These are phyloP conservation scores for Pilasporangium apinafurcum DNA, from an alignment of 352 stramenopile genomes.

Conservation along the genomic window DNA sequence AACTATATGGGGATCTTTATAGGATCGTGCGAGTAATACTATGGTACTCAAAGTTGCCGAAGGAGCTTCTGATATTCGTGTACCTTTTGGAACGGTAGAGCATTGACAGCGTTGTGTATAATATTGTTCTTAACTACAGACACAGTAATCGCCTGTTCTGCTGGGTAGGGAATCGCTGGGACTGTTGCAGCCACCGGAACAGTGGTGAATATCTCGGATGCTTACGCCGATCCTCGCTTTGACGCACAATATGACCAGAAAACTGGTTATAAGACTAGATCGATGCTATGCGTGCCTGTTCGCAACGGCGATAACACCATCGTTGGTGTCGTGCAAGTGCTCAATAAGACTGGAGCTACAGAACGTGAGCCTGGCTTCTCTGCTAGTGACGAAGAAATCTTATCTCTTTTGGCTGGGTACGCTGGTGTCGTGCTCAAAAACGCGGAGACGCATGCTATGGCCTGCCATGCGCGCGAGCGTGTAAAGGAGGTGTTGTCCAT, in stretches of 20 bases:
- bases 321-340: conserved; percentile 86
- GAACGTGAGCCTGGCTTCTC: conserved; percentile 68
- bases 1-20: background rate
- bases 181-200: conserved; percentile 76
- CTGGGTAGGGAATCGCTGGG: conserved; percentile 77
- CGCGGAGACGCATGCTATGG: conserved; percentile 58
- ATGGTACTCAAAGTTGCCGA: conserved; percentile 85
- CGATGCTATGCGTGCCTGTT: conserved; percentile 90
- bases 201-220: conserved; percentile 87
- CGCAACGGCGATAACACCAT: conserved; percentile 70
- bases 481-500: conserved; percentile 84
- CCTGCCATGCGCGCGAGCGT: conserved; percentile 41
- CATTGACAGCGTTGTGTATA: background rate
- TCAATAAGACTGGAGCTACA: conserved; percentile 74
- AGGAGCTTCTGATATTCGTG: conserved; percentile 76
- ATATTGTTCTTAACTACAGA: background rate
- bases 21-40: conserved; percentile 72
- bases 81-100: conserved; percentile 70
- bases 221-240: conserved; percentile 92
- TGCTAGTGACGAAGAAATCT: conserved; percentile 84
- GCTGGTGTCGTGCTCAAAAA: conserved; percentile 86
- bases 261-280: conserved; percentile 89
- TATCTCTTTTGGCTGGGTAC: conserved; percentile 80
- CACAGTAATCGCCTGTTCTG: background rate
- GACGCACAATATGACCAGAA: conserved; percentile 88